Evolutionary conservation across 768 basidiomycete genomes (phyloP).

Genomic region (Suillus lakei): DNA sequence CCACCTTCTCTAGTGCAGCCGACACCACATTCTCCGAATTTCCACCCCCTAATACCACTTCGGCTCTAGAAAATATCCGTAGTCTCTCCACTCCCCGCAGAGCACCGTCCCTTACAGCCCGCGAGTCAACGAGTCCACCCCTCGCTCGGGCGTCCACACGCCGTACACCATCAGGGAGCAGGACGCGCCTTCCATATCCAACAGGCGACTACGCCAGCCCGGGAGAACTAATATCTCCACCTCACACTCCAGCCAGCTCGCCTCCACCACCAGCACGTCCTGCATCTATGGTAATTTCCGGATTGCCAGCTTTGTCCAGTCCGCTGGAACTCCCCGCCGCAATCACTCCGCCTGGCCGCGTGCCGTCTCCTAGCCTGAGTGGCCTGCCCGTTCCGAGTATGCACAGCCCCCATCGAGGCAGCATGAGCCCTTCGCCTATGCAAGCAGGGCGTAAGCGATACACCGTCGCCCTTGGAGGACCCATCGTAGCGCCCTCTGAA

Average conservation of each 20-base stretch:
- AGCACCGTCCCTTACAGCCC: slow-evolving; percentile 46
- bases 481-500: slow-evolving; percentile 52
- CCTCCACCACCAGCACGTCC: slow-evolving; percentile 47
- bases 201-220: slow-evolving; percentile 83
- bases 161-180: slow-evolving; percentile 28
- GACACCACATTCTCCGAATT: slow-evolving; percentile 14
- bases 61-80: slow-evolving; percentile 16
- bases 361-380: slow-evolving; percentile 27
- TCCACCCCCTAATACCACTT: slow-evolving; percentile 16
- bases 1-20: slow-evolving; percentile 21
- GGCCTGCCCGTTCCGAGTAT: slow-evolving; percentile 50
- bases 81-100: slow-evolving; percentile 36
- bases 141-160: slow-evolving; percentile 52
- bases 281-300: slow-evolving; percentile 49
- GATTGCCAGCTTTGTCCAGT: slow-evolving; percentile 41
- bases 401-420: slow-evolving; percentile 48
- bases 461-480: slow-evolving; percentile 82
- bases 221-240: slow-evolving; percentile 44
- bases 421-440: slow-evolving; percentile 71
- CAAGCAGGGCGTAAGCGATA: slow-evolving; percentile 68
- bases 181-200: slow-evolving; percentile 74
- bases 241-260: slow-evolving; percentile 49
- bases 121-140: slow-evolving; percentile 69
- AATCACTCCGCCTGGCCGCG: slow-evolving; percentile 27
- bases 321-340: slow-evolving; percentile 26